These are phyloP conservation scores for Mucor piriformis DNA, from an alignment of 371 early-diverging fungal genomes.

Conservation along the genomic window DNA sequence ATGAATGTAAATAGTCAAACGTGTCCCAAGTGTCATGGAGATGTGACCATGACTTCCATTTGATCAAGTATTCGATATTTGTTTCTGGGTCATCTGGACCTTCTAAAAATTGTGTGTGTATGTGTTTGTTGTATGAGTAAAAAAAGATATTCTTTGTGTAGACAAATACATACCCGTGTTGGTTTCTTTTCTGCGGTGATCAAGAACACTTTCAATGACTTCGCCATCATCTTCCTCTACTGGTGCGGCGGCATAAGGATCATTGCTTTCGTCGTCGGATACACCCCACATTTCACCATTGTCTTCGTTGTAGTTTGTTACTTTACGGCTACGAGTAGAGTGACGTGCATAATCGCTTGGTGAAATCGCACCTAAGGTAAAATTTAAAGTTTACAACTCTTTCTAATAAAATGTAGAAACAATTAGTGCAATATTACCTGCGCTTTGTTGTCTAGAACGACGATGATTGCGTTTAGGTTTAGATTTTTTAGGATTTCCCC, in stretches of 20 bases:
- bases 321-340: constrained; percentile 50
- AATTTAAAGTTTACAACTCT: neutral
- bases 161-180: constrained; percentile 16
- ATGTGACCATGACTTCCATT: constrained; percentile 93
- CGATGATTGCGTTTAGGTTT: neutral
- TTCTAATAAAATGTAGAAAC: neutral
- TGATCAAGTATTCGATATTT: constrained; percentile 84
- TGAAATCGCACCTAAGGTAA: constrained; percentile 19
- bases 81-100: constrained; percentile 56
- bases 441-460: neutral
- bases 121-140: constrained; percentile 29
- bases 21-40: constrained; percentile 93
- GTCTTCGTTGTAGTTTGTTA: constrained; percentile 59
- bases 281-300: constrained; percentile 46
- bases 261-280: constrained; percentile 39
- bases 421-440: neutral
- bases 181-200: constrained; percentile 48
- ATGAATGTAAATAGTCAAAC: constrained; percentile 60
- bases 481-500: constrained; percentile 14
- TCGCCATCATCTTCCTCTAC: constrained; percentile 60
- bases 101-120: too few species aligned
- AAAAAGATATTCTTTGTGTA: neutral
- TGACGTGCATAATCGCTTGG: constrained; percentile 46
- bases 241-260: neutral
- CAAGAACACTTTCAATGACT: constrained; percentile 66